phyloP scores from a whole-genome alignment of 495 filamentous ascomycete genomes.

The Rhizodiscina lignyota region DNA sequence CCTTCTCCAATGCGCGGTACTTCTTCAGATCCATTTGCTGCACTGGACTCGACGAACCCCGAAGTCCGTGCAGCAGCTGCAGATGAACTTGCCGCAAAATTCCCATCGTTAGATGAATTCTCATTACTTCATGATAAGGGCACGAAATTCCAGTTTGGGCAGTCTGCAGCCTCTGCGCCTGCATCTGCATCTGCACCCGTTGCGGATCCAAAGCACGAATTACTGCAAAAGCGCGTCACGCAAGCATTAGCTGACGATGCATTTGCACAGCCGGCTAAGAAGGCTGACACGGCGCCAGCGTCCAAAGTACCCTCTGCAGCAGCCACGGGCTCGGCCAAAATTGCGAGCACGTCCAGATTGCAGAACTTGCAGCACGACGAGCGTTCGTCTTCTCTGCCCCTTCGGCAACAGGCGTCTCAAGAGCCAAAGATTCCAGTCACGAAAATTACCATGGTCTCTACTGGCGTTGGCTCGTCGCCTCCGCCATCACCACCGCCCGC shows the following conservation, averaged over 20 bases:
- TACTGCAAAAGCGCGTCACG: constrained; percentile 58
- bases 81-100: constrained; percentile 73
- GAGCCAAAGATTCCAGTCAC: no score
- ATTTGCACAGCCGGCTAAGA: constrained; percentile 37
- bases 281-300: constrained; percentile 4
- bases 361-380: no score
- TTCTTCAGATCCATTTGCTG: constrained; percentile 75
- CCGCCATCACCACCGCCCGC: not conserved
- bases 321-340: not conserved
- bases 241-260: constrained; percentile 81
- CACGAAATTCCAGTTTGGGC: constrained; percentile 74
- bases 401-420: constrained; percentile 2
- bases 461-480: not conserved
- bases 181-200: constrained; percentile 25
- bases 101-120: constrained; percentile 89
- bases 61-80: constrained; percentile 26
- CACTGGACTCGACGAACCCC: constrained; percentile 50
- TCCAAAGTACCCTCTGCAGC: constrained; percentile 5
- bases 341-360: not conserved
- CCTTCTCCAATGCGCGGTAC: constrained; percentile 57
- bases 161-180: no score
- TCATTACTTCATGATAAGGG: constrained; percentile 74
- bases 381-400: not conserved
- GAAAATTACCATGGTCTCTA: not conserved
- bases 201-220: constrained; percentile 31